phyloP scores from a whole-genome alignment of 192 early-diverging fungal genomes.

The Chytriomyces sp. region DNA sequence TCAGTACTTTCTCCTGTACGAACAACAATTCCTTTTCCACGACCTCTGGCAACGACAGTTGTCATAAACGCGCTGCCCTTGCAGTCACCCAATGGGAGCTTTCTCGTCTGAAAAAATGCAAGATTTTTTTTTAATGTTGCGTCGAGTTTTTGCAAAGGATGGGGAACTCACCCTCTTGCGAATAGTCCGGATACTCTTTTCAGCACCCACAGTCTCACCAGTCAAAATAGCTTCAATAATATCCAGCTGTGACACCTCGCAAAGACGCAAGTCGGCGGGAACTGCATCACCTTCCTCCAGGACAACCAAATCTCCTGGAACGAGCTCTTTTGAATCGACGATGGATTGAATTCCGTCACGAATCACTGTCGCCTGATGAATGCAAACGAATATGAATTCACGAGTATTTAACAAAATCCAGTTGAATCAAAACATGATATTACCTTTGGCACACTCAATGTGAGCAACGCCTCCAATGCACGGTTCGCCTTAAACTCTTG shows the following conservation, averaged over 20 bases:
- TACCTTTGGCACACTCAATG: constrained; percentile 79
- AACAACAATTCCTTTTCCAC: constrained; percentile 91
- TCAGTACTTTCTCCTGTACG: constrained; percentile 86
- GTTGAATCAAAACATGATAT: constrained; percentile 17
- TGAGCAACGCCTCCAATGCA: constrained; percentile 90
- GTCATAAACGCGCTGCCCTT: constrained; percentile 98
- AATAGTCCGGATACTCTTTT: constrained; percentile 73
- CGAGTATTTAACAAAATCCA: not conserved
- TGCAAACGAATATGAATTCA: constrained; percentile 14
- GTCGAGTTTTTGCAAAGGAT: not conserved
- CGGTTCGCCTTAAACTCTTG: constrained; percentile 94
- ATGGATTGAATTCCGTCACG: constrained; percentile 77
- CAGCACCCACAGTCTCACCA: constrained; percentile 84
- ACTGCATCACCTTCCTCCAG: constrained; percentile 94
- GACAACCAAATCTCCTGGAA: constrained; percentile 90
- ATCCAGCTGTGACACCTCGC: constrained; percentile 85
- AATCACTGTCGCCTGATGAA: constrained; percentile 74
- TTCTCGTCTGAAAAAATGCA: constrained; percentile 57
- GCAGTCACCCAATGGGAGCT: constrained; percentile 86
- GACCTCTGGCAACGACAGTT: constrained; percentile 86
- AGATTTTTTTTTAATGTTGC: not conserved
- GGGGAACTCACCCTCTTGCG: constrained; percentile 59
- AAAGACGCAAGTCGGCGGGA: constrained; percentile 88
- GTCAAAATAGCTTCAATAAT: constrained; percentile 92
- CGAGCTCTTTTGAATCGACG: constrained; percentile 78